These are phyloP conservation scores for Nothophoma quercina DNA, from an alignment of 2,329 filamentous ascomycete genomes.

Conservation along the genomic window DNA sequence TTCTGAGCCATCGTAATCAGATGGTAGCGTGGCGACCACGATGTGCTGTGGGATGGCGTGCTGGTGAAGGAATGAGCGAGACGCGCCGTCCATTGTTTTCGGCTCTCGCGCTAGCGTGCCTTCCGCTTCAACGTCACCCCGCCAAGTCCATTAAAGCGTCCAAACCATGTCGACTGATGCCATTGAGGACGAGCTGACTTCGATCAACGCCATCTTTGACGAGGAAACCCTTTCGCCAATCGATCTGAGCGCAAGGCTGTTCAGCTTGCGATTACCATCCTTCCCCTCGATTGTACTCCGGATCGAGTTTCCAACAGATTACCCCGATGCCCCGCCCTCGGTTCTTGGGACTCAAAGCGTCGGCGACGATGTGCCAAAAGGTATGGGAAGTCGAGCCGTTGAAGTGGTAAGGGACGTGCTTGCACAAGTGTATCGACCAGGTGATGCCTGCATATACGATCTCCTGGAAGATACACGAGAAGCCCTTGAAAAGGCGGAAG, in stretches of 20 bases:
- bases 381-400: slow-evolving; percentile 76
- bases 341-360: slow-evolving; percentile 82
- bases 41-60: slow-evolving; percentile 12
- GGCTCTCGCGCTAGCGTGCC: slow-evolving; percentile 15
- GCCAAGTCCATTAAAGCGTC: slow-evolving; percentile 20
- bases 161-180: slow-evolving; percentile 44
- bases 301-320: slow-evolving; percentile 74
- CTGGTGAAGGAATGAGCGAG: slow-evolving; percentile 2
- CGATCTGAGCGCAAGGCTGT: slow-evolving; percentile 40
- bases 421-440: slow-evolving; percentile 71
- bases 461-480: slow-evolving; percentile 73
- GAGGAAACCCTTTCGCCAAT: slow-evolving; percentile 63
- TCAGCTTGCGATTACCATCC: slow-evolving; percentile 69
- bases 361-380: slow-evolving; percentile 70
- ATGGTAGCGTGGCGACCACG: slow-evolving; percentile 6
- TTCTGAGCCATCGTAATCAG: slow-evolving; percentile 27
- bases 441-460: slow-evolving; percentile 87
- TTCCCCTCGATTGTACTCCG: slow-evolving; percentile 62
- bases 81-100: slow-evolving; percentile 20
- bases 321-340: slow-evolving; percentile 76
- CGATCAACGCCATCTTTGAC: slow-evolving; percentile 85
- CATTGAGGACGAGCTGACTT: slow-evolving; percentile 77
- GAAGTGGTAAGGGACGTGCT: slow-evolving; percentile 73
- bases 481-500: slow-evolving; percentile 58
- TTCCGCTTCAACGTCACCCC: slow-evolving; percentile 21